Percentiles rank a stretch among this genome's conserved stretches.
Evolutionary conservation across 805 yeast species (phyloP).

Genomic region (Metschnikowia cerradonensis): DNA sequence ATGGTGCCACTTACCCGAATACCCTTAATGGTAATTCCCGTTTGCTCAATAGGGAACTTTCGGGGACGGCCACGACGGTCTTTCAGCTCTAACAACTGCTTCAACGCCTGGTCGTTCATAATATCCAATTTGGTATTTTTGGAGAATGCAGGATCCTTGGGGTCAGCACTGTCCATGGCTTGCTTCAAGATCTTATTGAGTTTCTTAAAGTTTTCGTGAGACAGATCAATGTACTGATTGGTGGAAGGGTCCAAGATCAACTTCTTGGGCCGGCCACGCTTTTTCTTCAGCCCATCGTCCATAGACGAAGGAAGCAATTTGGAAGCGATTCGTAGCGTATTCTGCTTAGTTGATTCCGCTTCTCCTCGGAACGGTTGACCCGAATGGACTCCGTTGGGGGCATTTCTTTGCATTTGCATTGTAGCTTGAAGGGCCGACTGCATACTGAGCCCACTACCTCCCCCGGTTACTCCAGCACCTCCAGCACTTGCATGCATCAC

Average conservation of each 20-base stretch:
- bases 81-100: constrained; percentile 35
- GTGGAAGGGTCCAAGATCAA: constrained; percentile 40
- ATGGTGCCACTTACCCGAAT: constrained; percentile 37
- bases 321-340: constrained; percentile 4
- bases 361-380: background rate
- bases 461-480: too few relatives aligned
- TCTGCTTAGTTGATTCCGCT: constrained; percentile 2
- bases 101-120: constrained; percentile 11
- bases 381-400: background rate
- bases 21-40: constrained; percentile 43
- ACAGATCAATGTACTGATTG: constrained; percentile 37
- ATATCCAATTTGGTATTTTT: constrained; percentile 8
- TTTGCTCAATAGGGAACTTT: constrained; percentile 45
- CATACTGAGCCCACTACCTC: background rate
- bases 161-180: constrained; percentile 8
- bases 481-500: background rate
- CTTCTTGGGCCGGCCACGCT: constrained; percentile 41
- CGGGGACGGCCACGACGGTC: constrained; percentile 50
- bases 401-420: constrained; percentile 7
- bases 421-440: constrained; percentile 3
- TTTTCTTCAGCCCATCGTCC: constrained; percentile 24
- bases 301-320: constrained; percentile 9
- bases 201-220: constrained; percentile 40
- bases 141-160: background rate
- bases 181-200: constrained; percentile 29